phyloP scores from a whole-genome alignment of 805 yeast species.

The Yamadazyma philogaea region DNA sequence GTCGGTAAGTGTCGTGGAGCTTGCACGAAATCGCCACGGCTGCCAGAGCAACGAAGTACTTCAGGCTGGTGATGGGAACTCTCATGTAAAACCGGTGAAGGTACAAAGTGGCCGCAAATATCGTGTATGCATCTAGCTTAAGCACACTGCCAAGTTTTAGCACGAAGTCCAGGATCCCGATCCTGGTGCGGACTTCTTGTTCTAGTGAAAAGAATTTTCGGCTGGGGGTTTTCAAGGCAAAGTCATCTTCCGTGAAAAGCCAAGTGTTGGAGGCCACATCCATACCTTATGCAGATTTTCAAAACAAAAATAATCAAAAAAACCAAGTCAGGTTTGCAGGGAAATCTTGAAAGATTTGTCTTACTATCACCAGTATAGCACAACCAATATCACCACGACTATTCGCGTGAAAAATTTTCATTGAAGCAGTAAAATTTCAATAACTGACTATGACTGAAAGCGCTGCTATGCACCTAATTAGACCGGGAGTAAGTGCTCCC shows the following conservation, averaged over 20 bases:
- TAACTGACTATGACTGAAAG: conserved; percentile 17
- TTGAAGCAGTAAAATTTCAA: conserved; percentile 5
- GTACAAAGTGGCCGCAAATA: conserved; percentile 42
- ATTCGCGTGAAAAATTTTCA: conserved; percentile 1
- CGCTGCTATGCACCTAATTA: conserved; percentile 44
- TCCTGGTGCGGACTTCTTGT: conserved; percentile 38
- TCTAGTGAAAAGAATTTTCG: conserved; percentile 26
- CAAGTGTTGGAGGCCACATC: conserved; percentile 17
- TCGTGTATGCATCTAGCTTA: conserved; percentile 40
- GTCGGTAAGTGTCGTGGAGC: conserved; percentile 40
- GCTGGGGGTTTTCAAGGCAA: conserved; percentile 30
- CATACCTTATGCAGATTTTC: neutral
- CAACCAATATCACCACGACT: neutral
- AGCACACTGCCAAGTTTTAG: conserved; percentile 34
- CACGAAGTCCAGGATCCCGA: conserved; percentile 37
- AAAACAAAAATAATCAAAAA: too few relatives aligned
- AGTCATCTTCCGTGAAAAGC: conserved; percentile 36
- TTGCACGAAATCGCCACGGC: conserved; percentile 43
- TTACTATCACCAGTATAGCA: neutral
- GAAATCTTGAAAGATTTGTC: too few relatives aligned
- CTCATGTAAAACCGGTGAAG: conserved; percentile 40
- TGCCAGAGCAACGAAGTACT: conserved; percentile 43
- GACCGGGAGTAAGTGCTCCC: conserved; percentile 50
- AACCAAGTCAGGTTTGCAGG: too few relatives aligned
- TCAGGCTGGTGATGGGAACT: conserved; percentile 40